These are phyloP conservation scores for Apiospora hydei DNA, from an alignment of 2,329 filamentous ascomycete species.

Conservation along the genomic window DNA sequence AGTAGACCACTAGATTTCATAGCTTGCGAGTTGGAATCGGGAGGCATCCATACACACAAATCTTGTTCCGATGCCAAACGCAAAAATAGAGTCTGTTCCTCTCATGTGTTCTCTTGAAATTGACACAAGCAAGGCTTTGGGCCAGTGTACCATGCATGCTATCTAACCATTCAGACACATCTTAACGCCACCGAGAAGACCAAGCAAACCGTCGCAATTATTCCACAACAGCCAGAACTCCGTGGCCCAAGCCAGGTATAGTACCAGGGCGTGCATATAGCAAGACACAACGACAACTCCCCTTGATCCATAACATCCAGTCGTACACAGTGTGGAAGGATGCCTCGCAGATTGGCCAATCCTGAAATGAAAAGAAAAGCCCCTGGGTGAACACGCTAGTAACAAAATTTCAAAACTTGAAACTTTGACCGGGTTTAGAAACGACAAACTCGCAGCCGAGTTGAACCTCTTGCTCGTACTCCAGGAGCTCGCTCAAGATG, in stretches of 20 bases:
- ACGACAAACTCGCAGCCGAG: constrained; percentile 84
- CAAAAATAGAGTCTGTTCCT: constrained; percentile 1
- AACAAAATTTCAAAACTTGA: constrained; percentile 52
- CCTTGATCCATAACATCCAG: constrained; percentile 14
- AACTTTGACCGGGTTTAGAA: constrained; percentile 69
- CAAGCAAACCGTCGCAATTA: constrained; percentile 15
- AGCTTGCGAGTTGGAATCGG: neutral
- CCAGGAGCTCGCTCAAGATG: constrained; percentile 74
- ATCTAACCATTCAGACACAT: constrained; percentile 17
- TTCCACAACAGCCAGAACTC: constrained; percentile 20
- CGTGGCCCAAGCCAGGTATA: constrained; percentile 9
- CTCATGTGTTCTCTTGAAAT: constrained; percentile 16
- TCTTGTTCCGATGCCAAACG: neutral
- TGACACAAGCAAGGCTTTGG: constrained; percentile 10
- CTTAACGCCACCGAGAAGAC: constrained; percentile 12
- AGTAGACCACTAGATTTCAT: neutral
- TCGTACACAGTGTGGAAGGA: constrained; percentile 13
- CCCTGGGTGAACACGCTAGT: neutral
- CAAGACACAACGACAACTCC: constrained; percentile 11
- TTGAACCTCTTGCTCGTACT: constrained; percentile 68
- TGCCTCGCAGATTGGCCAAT: neutral
- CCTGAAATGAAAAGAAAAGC: neutral
- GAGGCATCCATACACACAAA: neutral
- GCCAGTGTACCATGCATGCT: constrained; percentile 17
- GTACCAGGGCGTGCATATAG: constrained; percentile 15